Conservation (phyloP, 2,329 filamentous ascomycete genomes). For the Penicillium hordei region DNA sequence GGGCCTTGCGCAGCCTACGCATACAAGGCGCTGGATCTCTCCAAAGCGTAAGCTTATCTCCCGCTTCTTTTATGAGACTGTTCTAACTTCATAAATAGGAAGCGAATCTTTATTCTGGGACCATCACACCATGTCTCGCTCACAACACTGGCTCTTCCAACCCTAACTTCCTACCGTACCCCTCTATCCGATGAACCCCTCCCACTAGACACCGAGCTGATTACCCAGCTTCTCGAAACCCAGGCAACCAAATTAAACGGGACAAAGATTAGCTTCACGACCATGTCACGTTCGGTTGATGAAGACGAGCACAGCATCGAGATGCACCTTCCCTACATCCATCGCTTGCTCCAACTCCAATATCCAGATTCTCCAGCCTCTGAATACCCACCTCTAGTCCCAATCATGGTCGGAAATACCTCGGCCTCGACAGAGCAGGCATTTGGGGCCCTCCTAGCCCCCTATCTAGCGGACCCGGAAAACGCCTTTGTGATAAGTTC, state of each 20-base stretch:
- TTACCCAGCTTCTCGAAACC: conserved; percentile 37
- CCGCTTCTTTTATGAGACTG: background rate
- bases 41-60: conserved; percentile 58
- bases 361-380: conserved; percentile 50
- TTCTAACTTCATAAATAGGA: conserved; percentile 48
- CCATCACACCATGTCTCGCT: conserved; percentile 89
- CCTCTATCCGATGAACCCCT: conserved; percentile 46
- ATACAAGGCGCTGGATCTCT: conserved; percentile 84
- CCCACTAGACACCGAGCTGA: conserved; percentile 46
- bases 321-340: conserved; percentile 94
- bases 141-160: conserved; percentile 71
- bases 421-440: conserved; percentile 63
- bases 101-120: conserved; percentile 87
- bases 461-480: conserved; percentile 69
- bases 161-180: conserved; percentile 57
- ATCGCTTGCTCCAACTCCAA: conserved; percentile 66
- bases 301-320: conserved; percentile 89
- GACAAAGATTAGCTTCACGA: conserved; percentile 40
- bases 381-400: conserved; percentile 72
- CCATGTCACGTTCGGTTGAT: conserved; percentile 67
- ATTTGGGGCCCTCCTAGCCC: conserved; percentile 70
- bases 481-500: conserved; percentile 88
- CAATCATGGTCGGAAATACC: conserved; percentile 81
- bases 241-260: conserved; percentile 32
- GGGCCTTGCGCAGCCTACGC: conserved; percentile 91